These are phyloP conservation scores for Hyparrhenia diplandra DNA, from an alignment of 176 grass and related monocot genomes.

Conservation along the genomic window DNA sequence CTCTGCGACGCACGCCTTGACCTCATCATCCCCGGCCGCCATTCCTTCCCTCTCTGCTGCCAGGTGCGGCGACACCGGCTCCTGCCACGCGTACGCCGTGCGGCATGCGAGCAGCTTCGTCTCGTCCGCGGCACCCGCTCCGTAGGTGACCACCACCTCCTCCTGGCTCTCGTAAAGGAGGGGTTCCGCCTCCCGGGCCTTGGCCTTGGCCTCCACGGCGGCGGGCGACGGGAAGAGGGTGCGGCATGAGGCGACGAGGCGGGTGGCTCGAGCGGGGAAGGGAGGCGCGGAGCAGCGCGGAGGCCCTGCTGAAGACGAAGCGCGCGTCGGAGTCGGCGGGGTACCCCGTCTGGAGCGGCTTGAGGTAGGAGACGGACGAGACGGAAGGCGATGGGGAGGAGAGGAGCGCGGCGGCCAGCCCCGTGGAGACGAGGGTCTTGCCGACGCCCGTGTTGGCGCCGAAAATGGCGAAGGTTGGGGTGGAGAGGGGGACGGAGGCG, in stretches of 20 bases:
- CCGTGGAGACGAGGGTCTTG: conserved; percentile 86
- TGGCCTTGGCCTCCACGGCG: conserved; percentile 17
- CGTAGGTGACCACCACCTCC: conserved; percentile 20
- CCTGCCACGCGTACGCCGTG: conserved; percentile 83
- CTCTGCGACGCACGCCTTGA: conserved; percentile 49
- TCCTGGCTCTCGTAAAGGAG: conserved; percentile 34
- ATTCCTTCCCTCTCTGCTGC: conserved; percentile 81
- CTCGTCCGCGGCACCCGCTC: conserved; percentile 13
- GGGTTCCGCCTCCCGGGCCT: neutral
- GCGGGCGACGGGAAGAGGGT: conserved; percentile 45
- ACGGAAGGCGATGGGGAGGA: conserved; percentile 10
- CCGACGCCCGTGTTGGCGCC: conserved; percentile 93
- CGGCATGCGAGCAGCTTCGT: conserved; percentile 52
- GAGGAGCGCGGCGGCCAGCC: conserved; percentile 62
- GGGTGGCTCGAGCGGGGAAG: neutral
- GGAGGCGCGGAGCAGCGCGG: conserved; percentile 34
- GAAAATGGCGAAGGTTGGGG: conserved; percentile 63
- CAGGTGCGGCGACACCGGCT: conserved; percentile 81
- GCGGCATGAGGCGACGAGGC: conserved; percentile 58
- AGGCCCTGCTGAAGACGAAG: conserved; percentile 52
- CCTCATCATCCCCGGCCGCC: conserved; percentile 44
- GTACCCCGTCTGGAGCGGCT: conserved; percentile 87
- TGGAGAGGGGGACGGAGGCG: conserved; percentile 27
- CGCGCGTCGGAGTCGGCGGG: conserved; percentile 75
- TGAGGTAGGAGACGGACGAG: conserved; percentile 62